phyloP scores from a whole-genome alignment of 768 basidiomycete species.

The Termitomyces sp. region DNA sequence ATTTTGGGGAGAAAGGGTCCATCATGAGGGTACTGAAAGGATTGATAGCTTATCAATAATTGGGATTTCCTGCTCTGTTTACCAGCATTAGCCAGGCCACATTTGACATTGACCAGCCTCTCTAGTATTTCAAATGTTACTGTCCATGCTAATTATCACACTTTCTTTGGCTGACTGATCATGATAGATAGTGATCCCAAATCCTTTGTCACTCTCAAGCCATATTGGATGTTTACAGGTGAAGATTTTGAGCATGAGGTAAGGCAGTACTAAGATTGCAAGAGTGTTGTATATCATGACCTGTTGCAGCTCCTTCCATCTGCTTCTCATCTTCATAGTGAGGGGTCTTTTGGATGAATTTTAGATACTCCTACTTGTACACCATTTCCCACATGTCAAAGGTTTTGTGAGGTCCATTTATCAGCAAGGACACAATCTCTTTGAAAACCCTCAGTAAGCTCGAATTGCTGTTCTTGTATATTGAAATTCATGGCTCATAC shows the following conservation, averaged over 20 bases:
- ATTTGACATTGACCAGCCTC: not conserved
- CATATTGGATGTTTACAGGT: not conserved
- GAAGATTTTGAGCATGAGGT: not conserved
- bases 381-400: not conserved
- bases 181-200: not conserved
- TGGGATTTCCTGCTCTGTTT: too few relatives aligned
- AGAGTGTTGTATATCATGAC: not conserved
- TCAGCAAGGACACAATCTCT: not conserved
- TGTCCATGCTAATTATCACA: not conserved
- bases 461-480: not conserved
- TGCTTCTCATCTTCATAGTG: not conserved
- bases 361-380: not conserved
- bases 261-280: not conserved
- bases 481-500: too few relatives aligned
- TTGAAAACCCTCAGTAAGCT: not conserved
- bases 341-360: not conserved
- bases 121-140: not conserved
- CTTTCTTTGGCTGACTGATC: not conserved
- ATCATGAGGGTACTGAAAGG: too few relatives aligned
- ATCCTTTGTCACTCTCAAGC: not conserved
- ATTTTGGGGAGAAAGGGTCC: too few relatives aligned
- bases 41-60: too few relatives aligned
- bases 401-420: not conserved
- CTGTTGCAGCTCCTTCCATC: not conserved
- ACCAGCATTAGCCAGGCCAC: not conserved